These are phyloP conservation scores for Leccinum rimulosum DNA, from an alignment of 768 basidiomycete genomes.

Conservation along the genomic window DNA sequence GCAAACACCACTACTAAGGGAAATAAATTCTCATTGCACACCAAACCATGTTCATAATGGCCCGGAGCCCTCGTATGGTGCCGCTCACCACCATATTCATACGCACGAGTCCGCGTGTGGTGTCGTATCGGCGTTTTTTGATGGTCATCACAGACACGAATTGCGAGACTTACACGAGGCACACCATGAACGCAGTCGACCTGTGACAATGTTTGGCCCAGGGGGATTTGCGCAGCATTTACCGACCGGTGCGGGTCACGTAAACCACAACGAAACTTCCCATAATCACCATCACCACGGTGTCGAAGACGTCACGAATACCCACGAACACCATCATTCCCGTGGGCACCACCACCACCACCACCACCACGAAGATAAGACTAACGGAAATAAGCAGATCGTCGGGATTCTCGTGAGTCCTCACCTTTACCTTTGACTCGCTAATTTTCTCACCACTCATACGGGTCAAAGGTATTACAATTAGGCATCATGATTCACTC, in stretches of 20 bases:
- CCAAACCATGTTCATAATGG: background rate
- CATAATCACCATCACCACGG: slow-evolving; percentile 14
- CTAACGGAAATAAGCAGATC: slow-evolving; percentile 50
- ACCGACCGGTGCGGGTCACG: background rate
- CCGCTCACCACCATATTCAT: slow-evolving; percentile 4
- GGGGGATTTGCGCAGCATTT: slow-evolving; percentile 2
- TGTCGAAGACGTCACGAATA: background rate
- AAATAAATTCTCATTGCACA: background rate
- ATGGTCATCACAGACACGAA: slow-evolving; percentile 39
- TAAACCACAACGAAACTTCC: background rate
- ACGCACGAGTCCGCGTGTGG: background rate
- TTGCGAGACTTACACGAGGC: slow-evolving; percentile 21
- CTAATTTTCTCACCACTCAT: background rate
- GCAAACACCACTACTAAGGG: slow-evolving; percentile 16
- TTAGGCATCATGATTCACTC: slow-evolving; percentile 85
- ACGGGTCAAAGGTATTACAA: slow-evolving; percentile 61
- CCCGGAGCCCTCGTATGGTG: slow-evolving; percentile 19
- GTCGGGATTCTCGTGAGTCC: slow-evolving; percentile 65
- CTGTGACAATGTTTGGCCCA: slow-evolving; percentile 22
- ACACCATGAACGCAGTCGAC: slow-evolving; percentile 31
- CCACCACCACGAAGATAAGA: slow-evolving; percentile 17
- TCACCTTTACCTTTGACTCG: background rate
- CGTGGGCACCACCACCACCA: background rate
- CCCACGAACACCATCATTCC: background rate
- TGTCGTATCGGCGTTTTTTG: slow-evolving; percentile 22